These are phyloP conservation scores for Micractinium conductrix DNA, from an alignment of 139 green algal genomes.

Conservation along the genomic window DNA sequence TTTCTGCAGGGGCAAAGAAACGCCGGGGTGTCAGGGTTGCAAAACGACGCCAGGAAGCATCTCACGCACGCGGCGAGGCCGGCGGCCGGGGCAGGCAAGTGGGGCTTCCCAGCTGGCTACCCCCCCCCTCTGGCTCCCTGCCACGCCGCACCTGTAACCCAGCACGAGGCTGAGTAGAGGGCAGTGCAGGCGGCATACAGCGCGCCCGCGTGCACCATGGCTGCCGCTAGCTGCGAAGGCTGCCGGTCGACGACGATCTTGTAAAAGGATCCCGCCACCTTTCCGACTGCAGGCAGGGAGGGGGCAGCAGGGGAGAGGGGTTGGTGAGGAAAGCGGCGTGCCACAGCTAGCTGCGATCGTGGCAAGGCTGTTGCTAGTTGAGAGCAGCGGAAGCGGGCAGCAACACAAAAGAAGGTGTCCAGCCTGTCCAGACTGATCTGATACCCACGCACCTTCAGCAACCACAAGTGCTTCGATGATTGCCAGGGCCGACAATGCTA, in stretches of 20 bases:
- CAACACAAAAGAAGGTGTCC: no score
- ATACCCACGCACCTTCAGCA: constrained; percentile 29
- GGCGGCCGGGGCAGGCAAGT: neutral
- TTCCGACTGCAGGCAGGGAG: constrained; percentile 46
- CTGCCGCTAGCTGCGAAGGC: neutral
- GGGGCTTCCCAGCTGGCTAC: neutral
- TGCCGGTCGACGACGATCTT: constrained; percentile 43
- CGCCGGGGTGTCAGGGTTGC: neutral
- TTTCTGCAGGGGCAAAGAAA: neutral
- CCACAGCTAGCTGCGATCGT: neutral
- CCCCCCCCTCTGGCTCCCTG: neutral
- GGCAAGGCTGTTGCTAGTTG: neutral
- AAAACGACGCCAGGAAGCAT: neutral
- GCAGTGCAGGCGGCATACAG: constrained; percentile 34
- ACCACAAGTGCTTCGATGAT: constrained; percentile 42
- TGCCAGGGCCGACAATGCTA: constrained; percentile 40
- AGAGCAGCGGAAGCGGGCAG: neutral
- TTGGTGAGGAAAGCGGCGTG: neutral
- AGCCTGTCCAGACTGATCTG: neutral
- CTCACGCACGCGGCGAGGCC: neutral
- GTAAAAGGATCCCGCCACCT: constrained; percentile 58
- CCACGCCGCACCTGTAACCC: neutral
- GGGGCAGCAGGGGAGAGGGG: neutral
- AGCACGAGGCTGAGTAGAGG: constrained; percentile 11
- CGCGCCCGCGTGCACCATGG: constrained; percentile 28